Evolutionary conservation across 2,329 filamentous ascomycete species (phyloP).

Genomic region (Fusarium fracticaudum): DNA sequence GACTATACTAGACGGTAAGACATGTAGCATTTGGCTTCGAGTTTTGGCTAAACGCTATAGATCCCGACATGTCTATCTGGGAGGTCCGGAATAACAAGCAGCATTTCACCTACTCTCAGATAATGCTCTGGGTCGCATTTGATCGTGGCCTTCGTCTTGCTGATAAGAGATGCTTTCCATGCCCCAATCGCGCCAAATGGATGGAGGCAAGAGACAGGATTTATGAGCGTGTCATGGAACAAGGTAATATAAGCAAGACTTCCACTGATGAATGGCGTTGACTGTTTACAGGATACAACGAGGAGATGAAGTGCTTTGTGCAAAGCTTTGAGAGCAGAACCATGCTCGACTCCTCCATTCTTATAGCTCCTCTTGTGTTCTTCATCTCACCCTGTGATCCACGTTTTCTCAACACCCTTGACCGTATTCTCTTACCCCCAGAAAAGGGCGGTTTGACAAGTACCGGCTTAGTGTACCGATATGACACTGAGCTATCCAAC

Average conservation of each 20-base stretch:
- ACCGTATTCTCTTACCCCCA: slow-evolving; percentile 75
- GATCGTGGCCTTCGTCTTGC: slow-evolving; percentile 78
- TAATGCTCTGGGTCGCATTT: slow-evolving; percentile 85
- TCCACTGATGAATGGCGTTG: not conserved
- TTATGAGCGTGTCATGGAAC: slow-evolving; percentile 82
- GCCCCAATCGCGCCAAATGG: slow-evolving; percentile 75
- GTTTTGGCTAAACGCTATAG: slow-evolving; percentile 42
- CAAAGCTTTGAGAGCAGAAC: slow-evolving; percentile 80
- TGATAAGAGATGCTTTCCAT: slow-evolving; percentile 80
- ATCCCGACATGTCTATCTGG: slow-evolving; percentile 85
- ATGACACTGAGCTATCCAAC: slow-evolving; percentile 73
- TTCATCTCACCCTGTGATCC: slow-evolving; percentile 83
- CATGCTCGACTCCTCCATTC: slow-evolving; percentile 76
- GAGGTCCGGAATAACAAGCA: slow-evolving; percentile 80
- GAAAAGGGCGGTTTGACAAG: slow-evolving; percentile 81
- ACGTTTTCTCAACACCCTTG: slow-evolving; percentile 76
- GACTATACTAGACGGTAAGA: slow-evolving; percentile 67
- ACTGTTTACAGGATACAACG: slow-evolving; percentile 68
- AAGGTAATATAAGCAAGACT: slow-evolving; percentile 51
- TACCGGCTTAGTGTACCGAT: slow-evolving; percentile 79
- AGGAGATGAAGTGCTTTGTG: slow-evolving; percentile 73
- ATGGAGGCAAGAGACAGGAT: slow-evolving; percentile 71
- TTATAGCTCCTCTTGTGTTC: slow-evolving; percentile 82
- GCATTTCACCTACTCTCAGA: slow-evolving; percentile 82
- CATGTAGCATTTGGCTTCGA: no score